Percentiles rank a stretch among this genome's conserved stretches.
Evolutionary conservation across 1,284 basidiomycete genomes (phyloP).

Genomic region (Pseudozyma sp.): DNA sequence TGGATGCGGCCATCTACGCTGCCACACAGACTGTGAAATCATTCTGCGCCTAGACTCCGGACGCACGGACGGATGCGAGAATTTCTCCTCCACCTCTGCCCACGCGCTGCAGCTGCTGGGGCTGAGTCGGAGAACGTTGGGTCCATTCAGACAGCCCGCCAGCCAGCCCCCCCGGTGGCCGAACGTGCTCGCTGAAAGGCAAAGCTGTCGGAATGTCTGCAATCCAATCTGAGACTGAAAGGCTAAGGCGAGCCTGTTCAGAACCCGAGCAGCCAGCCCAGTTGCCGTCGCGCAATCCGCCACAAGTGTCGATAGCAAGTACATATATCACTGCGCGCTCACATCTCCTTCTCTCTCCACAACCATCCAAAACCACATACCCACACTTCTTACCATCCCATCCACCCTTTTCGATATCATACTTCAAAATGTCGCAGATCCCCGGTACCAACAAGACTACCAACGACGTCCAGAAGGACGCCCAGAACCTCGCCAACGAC

Average conservation of each 20-base stretch:
- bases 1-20: constrained; percentile 17
- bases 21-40: constrained; percentile 14
- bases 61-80: constrained; percentile 11
- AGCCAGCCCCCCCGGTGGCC: background rate
- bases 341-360: background rate
- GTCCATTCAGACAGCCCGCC: background rate
- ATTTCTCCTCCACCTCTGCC: constrained; percentile 3
- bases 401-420: background rate
- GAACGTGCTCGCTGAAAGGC: constrained; percentile 4
- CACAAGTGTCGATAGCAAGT: background rate
- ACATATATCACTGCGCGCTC: constrained; percentile 1
- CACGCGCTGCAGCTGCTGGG: background rate
- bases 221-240: background rate
- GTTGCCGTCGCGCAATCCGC: background rate
- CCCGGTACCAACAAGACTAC: constrained; percentile 52
- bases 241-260: no score
- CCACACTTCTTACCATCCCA: background rate
- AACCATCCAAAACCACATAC: background rate
- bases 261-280: background rate
- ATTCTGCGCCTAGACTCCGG: background rate
- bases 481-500: constrained; percentile 46
- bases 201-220: background rate
- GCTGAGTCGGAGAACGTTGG: constrained; percentile 3
- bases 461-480: constrained; percentile 47
- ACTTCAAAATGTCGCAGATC: constrained; percentile 38